These are phyloP conservation scores for Centaurea solstitialis DNA, from an alignment of 129 eudicot species.

Conservation along the genomic window DNA sequence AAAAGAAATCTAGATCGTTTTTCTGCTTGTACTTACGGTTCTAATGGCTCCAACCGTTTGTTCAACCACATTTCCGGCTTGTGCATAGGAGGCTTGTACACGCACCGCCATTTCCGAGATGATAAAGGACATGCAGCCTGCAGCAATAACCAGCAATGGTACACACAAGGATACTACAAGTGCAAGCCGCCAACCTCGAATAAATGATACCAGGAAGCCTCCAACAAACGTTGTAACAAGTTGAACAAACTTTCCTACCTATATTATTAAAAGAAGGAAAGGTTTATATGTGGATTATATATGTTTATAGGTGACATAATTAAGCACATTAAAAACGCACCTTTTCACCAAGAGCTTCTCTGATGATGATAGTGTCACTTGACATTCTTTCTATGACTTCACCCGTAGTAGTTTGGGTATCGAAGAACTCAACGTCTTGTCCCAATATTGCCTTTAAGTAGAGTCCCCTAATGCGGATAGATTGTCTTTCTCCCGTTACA, in stretches of 20 bases:
- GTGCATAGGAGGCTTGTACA: slow-evolving; percentile 51
- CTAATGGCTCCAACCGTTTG: slow-evolving; percentile 55
- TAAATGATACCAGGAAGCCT: slow-evolving; percentile 47
- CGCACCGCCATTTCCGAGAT: slow-evolving; percentile 39
- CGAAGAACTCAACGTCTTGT: slow-evolving; percentile 62
- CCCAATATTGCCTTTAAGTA: slow-evolving; percentile 62
- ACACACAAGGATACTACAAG: slow-evolving; percentile 30
- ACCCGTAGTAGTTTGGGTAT: slow-evolving; percentile 71
- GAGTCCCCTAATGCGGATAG: slow-evolving; percentile 50
- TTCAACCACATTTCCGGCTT: slow-evolving; percentile 54
- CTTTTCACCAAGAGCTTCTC: slow-evolving; percentile 67
- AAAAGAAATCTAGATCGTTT: not conserved
- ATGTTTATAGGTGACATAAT: not conserved
- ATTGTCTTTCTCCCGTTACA: slow-evolving; percentile 60
- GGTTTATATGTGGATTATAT: not conserved
- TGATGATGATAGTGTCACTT: slow-evolving; percentile 60
- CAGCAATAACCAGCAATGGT: slow-evolving; percentile 42
- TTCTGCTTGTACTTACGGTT: slow-evolving; percentile 35
- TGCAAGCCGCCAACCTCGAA: slow-evolving; percentile 57
- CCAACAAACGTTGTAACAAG: slow-evolving; percentile 40
- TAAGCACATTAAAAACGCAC: slow-evolving; percentile 5
- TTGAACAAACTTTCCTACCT: slow-evolving; percentile 62
- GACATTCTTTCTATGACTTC: slow-evolving; percentile 71
- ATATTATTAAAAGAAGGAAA: not conserved
- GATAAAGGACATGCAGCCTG: slow-evolving; percentile 35